These are phyloP conservation scores for Metschnikowia drakensbergensis DNA, from an alignment of 805 yeast genomes.

Conservation along the genomic window DNA sequence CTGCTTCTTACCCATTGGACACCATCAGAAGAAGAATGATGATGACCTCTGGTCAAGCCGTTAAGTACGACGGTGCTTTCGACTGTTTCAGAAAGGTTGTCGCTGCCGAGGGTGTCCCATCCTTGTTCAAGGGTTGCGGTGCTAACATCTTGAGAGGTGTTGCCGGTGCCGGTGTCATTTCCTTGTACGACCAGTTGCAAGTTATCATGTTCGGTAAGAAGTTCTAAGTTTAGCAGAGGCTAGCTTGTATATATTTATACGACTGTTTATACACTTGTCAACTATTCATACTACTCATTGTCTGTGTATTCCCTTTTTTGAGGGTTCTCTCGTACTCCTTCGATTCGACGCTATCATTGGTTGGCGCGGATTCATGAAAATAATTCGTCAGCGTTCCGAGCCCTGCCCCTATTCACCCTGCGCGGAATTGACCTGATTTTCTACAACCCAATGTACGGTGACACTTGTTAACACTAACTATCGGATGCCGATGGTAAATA, in stretches of 20 bases:
- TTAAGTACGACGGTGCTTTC: conserved; percentile 91
- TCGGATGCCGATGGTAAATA: background rate
- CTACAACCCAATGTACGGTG: too few species aligned
- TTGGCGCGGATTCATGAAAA: background rate
- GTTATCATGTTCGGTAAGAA: conserved; percentile 93
- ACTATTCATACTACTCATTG: background rate
- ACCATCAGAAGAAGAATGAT: conserved; percentile 99
- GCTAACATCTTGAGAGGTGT: conserved; percentile 99
- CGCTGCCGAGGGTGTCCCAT: conserved; percentile 90
- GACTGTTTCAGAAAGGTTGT: conserved; percentile 90
- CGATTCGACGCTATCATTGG: background rate
- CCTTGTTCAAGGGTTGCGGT: conserved; percentile 98
- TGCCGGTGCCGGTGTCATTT: conserved; percentile 99
- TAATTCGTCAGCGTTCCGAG: background rate
- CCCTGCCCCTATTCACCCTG: background rate
- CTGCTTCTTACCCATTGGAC: conserved; percentile 98
- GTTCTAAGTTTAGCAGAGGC: conserved; percentile 41
- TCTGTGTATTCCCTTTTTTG: background rate
- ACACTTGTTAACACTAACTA: background rate
- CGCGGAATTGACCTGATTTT: too few species aligned
- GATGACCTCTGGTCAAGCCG: conserved; percentile 99
- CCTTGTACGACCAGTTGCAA: conserved; percentile 96
- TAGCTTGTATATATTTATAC: conserved; percentile 20
- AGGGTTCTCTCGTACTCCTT: too few species aligned
- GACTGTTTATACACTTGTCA: conserved; percentile 9